Conservation (phyloP, 2,329 filamentous ascomycete species). For the Tricladium varicosporioides region DNA sequence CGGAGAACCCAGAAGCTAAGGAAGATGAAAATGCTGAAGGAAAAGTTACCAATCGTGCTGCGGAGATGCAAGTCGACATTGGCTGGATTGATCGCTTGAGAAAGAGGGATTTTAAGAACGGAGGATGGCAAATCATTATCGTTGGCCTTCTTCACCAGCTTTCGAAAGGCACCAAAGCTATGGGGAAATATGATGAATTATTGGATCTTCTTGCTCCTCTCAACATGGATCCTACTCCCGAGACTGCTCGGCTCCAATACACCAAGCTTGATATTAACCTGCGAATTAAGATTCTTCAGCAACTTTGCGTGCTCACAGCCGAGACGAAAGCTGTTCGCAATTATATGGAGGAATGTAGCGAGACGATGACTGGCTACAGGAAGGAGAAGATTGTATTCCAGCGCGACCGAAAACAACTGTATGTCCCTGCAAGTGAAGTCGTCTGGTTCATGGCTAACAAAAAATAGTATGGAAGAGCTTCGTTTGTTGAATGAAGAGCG, state of each 20-base stretch:
- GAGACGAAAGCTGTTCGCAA: constrained; percentile 83
- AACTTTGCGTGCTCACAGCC: constrained; percentile 80
- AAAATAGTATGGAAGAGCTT: constrained; percentile 64
- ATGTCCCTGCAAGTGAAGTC: no score
- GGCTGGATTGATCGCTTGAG: constrained; percentile 84
- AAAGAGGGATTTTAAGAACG: constrained; percentile 80
- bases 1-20: constrained; percentile 39
- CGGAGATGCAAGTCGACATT: constrained; percentile 70
- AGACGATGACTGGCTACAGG: constrained; percentile 89
- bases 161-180: constrained; percentile 69
- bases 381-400: constrained; percentile 96
- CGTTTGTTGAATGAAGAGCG: constrained; percentile 69
- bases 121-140: constrained; percentile 89
- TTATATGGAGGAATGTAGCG: constrained; percentile 88
- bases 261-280: constrained; percentile 76
- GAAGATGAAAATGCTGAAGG: constrained; percentile 40
- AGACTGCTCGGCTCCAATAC: constrained; percentile 74
- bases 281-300: constrained; percentile 76
- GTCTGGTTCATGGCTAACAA: constrained; percentile 36
- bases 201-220: constrained; percentile 78
- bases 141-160: constrained; percentile 84
- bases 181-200: constrained; percentile 73
- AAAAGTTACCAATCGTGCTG: constrained; percentile 61
- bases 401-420: constrained; percentile 68
- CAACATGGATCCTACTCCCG: constrained; percentile 69